Base-by-base conservation (phyloP, 805 yeast genomes). In the Candida mattraensis region DNA sequence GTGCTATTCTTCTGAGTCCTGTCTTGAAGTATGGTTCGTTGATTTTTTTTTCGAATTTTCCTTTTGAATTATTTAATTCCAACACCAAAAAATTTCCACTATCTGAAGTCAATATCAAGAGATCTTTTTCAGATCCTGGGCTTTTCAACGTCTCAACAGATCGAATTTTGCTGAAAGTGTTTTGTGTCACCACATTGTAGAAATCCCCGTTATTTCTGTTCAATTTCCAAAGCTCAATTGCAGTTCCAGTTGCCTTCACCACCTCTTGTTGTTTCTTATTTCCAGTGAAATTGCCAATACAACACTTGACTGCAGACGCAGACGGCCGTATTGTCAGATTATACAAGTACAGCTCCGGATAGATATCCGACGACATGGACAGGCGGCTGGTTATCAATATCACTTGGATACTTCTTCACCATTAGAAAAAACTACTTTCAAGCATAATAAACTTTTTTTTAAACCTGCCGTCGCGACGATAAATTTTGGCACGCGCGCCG, bases 1-100 rank as follows among this genome's bases (percentile, higher is more conserved):
- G 96, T 0, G 84, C 66, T 0, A 80, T 58, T 45, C 95, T 66
- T 36, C 95, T 67, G 13, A 87, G 61, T 0, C 95, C 95, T 14
- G 83, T 70, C 54, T 87, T 84, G 28, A 79, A 73, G 46, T 74
- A 78, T 0, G 95, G 83, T 45, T 82, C 88, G 46, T 78, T 80
- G 21, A 66, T 53, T 1, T 71, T 61, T 14, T 65, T 48, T 18
- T 53, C 61, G 38, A 79, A 77, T 22, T 32, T 36, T 10, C 42
- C 46, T 3, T 33, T 29, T 30, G 50, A 56, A 15, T 53, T 46
- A n/a, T 64, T 51, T 3, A 53, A 54, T 2, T 58, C 51, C 21
- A 68, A 59, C 39, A 72, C 70, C 36, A 76, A 73, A 14, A 88
- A 44, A 40, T 77, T 76, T 0, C 97, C 97, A 2, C 94, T 74